Base-by-base conservation (phyloP, 78 protist species). In the Protostelium mycophagum region DNA sequence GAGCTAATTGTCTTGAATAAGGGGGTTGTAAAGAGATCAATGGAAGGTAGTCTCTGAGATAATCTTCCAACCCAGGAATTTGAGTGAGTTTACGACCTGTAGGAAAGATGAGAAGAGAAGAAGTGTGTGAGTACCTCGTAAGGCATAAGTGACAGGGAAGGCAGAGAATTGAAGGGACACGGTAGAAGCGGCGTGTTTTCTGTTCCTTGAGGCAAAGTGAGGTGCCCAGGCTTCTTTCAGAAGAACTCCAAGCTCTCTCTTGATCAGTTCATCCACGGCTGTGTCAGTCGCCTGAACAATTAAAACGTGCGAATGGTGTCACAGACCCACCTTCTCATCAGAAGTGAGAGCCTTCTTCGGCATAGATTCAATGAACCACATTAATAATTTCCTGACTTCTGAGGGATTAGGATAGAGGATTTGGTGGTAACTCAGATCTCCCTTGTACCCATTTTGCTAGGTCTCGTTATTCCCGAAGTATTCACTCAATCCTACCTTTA, bases 211-310 rank as follows among this genome's bases (percentile, higher is more conserved):
- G 73, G 73, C 73, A 38, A 92, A 92, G 38, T 92, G 90, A 0
- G 94, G 94, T 83, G 90, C 88, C 94, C 94, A 92, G 10, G 86
- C 38, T 87, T 92, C 94, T 35, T 92, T 92, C 23, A 92, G 83
- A 10, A 88, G 63, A 0, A 85, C 37, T 37, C 87, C 87, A 35
- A 92, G 39, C 51, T 92, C 84, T 1, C 28, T 38, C 36, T 90
- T 86, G 28, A 92, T 89, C 63, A 88, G 85, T 28, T 88, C 91
- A 63, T 92, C 90, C 1, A 92, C 16, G 51, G 86, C 88, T 85
- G 28, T 83, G 28, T 37, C 34, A 28, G 10, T 35, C 35, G 23
- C 31, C 35, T 1, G 83, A 34, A 31, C 34, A 63, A 0, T 63
- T n/a, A n/a, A n/a, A n/a, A n/a, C n/a, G n/a, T n/a, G n/a, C n/a